Percentiles rank a stretch among this genome's conserved stretches.
These are phyloP conservation scores for Penicillium herquei DNA, from an alignment of 495 filamentous ascomycete species.

Conservation along the genomic window DNA sequence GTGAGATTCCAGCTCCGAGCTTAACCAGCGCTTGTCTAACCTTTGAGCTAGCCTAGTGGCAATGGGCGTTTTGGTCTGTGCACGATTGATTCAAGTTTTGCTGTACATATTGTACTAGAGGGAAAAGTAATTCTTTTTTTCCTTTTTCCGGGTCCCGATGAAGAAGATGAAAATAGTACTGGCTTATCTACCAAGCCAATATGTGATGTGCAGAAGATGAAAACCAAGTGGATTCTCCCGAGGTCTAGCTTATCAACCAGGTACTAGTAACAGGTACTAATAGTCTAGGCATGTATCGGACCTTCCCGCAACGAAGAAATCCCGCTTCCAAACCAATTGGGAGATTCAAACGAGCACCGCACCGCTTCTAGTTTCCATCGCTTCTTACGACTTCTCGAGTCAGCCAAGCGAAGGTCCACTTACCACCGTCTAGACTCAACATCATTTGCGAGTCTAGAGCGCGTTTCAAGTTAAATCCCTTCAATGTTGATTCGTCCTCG, in stretches of 20 bases:
- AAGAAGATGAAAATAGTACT: too few relatives aligned
- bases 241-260: not conserved
- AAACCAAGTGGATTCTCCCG: not conserved
- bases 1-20: constrained; percentile 5
- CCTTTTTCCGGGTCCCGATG: too few relatives aligned
- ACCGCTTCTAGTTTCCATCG: constrained; percentile 1
- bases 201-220: too few relatives aligned
- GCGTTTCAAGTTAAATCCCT: not conserved
- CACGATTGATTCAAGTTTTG: too few relatives aligned
- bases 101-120: too few relatives aligned
- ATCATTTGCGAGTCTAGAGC: not conserved
- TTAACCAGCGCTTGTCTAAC: not conserved
- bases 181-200: too few relatives aligned
- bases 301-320: not conserved
- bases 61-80: too few relatives aligned
- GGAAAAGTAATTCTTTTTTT: too few relatives aligned
- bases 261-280: too few relatives aligned
- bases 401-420: not conserved
- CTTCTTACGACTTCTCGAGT: too few relatives aligned
- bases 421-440: not conserved
- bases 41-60: too few relatives aligned
- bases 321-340: not conserved
- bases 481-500: not conserved
- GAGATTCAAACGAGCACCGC: not conserved
- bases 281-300: not conserved